Base-by-base conservation (phyloP, 345 rosid genomes). In the Gossypium longicalyx region DNA sequence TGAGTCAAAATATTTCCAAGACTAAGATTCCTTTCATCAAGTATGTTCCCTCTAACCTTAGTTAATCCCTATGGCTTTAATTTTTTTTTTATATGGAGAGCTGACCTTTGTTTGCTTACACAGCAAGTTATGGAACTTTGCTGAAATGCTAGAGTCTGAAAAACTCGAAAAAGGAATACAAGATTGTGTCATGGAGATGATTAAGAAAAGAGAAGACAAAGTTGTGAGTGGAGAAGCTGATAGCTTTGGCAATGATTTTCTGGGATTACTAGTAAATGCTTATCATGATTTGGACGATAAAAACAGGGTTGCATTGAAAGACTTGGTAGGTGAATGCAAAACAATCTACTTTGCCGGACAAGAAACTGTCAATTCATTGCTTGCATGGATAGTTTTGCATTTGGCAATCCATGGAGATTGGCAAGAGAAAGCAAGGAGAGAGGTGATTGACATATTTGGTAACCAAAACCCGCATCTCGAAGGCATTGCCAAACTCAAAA, bases 391-490 rank as follows among this genome's bases (percentile, higher is more conserved):
- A 0, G 27, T 79, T 67, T 41, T 83, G 38, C 86, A 86, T 77
- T 76, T 85, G 8, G 90, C 87, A 43, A 53, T 72, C 41, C 75
- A 79, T 63, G 15, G 70, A 15, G 85, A 85, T n/a, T 85, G 87
- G 88, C 90, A 85, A 56, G 87, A 83, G 2, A 76, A 77, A 57
- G 88, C 76, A 17, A 82, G 87, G 53, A 61, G 66, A 8, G 85
- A 83, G 64, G 86, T 56, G 60, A 56, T 56, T 9, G 25, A 56
- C 12, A 56, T 56, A 56, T 56, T 56, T 20, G 60, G 86, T 22
- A 15, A 77, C n/a, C 73, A 72, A 54, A 83, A 68, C 56, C 88
- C 87, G 20, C 34, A 41, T 47, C 54, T 69, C 61, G 85, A 82
- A 29, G 72, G 75, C 77, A 25, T 82, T 9, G 54, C 80, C n/a